Base-by-base conservation (phyloP, 2,329 filamentous ascomycete genomes). In the Botrytis aclada region DNA sequence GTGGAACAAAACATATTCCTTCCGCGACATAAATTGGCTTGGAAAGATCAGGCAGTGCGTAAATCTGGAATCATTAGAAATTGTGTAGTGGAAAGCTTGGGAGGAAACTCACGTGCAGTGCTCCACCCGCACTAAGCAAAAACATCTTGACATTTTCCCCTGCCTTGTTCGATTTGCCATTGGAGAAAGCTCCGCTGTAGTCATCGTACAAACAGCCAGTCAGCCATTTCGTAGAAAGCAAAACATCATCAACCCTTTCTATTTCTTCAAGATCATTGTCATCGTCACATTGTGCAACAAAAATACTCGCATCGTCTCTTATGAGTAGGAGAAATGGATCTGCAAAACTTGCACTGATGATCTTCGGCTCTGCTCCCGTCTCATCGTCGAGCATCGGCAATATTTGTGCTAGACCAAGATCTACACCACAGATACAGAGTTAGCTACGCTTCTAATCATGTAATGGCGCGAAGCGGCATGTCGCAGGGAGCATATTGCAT, bases 361-460 rank as follows among this genome's bases (percentile, higher is more conserved):
- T 91, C 70, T 91, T 88, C 7, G 93, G 91, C 78, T 97, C 93
- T 32, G 88, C 90, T 20, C 92, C 94, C 0, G 91, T 95, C 76
- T 96, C 93, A 78, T 97, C 96, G 78, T 98, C 96, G 75, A 93
- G 88, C 88, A 98, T 94, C 0, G 95, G 94, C 67, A 98, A 87
- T 71, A 99, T 98, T 79, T 98, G 95, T 63, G 91, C 91, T 70
- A 99, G 87, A 18, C 92, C 93, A 74, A 99, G 88, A 81, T 97
- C 93, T 94, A 79, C 66, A 71, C 77, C 74, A 72, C 60, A 72
- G 66, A 71, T 61, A 65, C 37, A 60, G 37, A 62, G 70, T 78
- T 61, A 76, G 71, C 75, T 73, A 54, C 66, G 29, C 51, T 62
- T 74, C 66, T 60, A 74, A 37, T 47, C 47, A 54, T 66, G 39